Percentiles rank a stretch among this genome's conserved stretches.
These are phyloP conservation scores for Sporothrix inflata DNA, from an alignment of 2,329 filamentous ascomycete species.

Conservation along the genomic window DNA sequence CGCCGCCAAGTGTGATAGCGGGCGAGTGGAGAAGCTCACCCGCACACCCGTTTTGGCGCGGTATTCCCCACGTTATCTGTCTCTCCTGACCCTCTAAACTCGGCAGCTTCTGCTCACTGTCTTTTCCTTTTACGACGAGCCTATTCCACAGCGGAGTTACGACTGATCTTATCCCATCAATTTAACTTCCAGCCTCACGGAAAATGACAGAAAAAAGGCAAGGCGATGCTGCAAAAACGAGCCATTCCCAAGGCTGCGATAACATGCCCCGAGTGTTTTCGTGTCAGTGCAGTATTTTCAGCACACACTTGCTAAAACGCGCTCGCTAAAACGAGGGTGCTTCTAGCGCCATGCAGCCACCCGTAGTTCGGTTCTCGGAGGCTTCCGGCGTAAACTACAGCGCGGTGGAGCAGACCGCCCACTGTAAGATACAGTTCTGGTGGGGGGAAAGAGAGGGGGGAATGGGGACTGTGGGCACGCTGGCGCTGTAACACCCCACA, in stretches of 20 bases:
- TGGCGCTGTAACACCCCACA: not conserved
- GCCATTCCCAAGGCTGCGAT: constrained; percentile 14
- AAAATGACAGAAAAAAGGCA: not conserved
- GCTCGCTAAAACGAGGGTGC: not conserved
- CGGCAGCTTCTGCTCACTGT: not conserved
- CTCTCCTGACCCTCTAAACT: not conserved
- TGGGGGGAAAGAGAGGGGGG: not conserved
- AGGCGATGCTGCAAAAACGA: not conserved
- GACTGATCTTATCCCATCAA: no score
- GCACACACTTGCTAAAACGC: not conserved
- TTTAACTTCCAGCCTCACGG: not conserved
- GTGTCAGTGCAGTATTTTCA: not conserved
- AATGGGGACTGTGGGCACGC: not conserved
- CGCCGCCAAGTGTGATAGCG: not conserved
- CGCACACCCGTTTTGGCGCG: not conserved
- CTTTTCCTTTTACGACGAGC: not conserved
- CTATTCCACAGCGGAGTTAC: not conserved
- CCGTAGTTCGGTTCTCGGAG: constrained; percentile 25
- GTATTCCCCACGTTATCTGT: not conserved
- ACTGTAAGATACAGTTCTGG: not conserved
- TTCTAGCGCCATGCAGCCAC: not conserved
- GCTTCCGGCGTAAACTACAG: constrained; percentile 20
- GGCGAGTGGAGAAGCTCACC: constrained; percentile 8
- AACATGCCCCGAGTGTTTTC: not conserved
- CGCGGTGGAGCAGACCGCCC: constrained; percentile 8